Percentiles rank a stretch among this genome's conserved stretches.
Conservation (phyloP, 2,329 filamentous ascomycete species). For the Phyllosticta citribraziliensis region DNA sequence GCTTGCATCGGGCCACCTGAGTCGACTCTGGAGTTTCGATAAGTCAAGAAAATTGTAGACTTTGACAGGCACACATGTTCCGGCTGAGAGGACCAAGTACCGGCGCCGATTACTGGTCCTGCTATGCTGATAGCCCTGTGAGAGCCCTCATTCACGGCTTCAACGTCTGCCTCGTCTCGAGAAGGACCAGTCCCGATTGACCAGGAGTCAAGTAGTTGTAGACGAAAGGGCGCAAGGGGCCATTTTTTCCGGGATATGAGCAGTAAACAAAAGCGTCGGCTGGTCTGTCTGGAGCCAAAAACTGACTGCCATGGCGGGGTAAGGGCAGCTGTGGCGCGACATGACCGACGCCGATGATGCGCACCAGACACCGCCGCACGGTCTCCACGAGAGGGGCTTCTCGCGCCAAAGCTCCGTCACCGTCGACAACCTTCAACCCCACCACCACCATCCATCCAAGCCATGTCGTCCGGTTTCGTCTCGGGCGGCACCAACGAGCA, state of each 20-base stretch:
- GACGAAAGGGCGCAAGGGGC: background rate
- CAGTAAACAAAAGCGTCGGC: background rate
- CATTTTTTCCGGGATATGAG: background rate
- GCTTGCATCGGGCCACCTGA: background rate
- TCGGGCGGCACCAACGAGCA: slow-evolving; percentile 15
- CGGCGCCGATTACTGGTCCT: background rate
- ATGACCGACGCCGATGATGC: too few relatives aligned
- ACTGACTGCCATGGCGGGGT: too few relatives aligned
- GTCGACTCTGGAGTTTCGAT: background rate
- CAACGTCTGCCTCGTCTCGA: background rate
- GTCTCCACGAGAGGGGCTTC: too few relatives aligned
- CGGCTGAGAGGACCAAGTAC: background rate
- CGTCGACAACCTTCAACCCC: background rate
- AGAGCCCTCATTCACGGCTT: background rate
- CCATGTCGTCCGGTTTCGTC: slow-evolving; percentile 15
- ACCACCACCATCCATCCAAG: background rate
- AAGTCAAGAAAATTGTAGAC: background rate
- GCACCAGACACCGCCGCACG: too few relatives aligned
- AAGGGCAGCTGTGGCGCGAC: background rate
- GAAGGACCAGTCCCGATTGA: background rate
- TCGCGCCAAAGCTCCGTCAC: background rate
- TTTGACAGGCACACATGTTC: background rate
- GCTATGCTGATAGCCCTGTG: background rate
- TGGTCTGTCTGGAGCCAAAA: too few relatives aligned
- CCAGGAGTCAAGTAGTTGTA: background rate